Evolutionary conservation across 257 asterid genomes (phyloP), one percentile per base, ranked within the genome.

Genomic region (Linaria vulgaris): DNA sequence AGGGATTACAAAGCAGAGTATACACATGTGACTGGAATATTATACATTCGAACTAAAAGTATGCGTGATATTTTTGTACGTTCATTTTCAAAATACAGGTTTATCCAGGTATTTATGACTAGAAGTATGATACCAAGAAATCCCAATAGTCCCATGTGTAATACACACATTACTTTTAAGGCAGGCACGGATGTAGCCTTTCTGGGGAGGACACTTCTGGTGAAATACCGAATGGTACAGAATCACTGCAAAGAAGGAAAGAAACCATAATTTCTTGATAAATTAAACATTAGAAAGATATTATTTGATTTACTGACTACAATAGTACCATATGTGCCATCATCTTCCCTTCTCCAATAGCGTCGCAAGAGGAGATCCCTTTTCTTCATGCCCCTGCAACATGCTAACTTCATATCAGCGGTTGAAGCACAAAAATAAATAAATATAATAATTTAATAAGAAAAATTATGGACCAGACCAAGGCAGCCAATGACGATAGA

Each of bases 261-360:
- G 7, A 46, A 64, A 66, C 39, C 24, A 11, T 20, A 15, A 53
- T 64, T 25, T 61, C 16, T 38, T 21, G 25, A 73, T 63, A 66
- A 76, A 54, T 25, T 62, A 65, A 69, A 70, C 46, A 20, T 66
- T 66, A 21, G 48, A 17, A 56, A 16, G 56, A 73, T 8, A 44
- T 31, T 27, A 16, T 54, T 30, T 37, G 9, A 74, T 30, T 68
- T 66, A 67, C 49, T 54, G 63, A 58, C n/a, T 62, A 49, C 44
- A 53, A 47, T 58, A 72, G 63, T 79, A 92, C 99, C 99, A 38
- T 92, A 92, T 47, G 99, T 89, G 34, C 97, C 97, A 63, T 89
- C 99, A 45, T 92, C 99, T 80, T 92, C 99, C 80, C 99, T 82
- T 81, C 99, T 84, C 99, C 99, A 92, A 65, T 92, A 92, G 67